Evolutionary conservation across 345 rosid species (phyloP).

Genomic region (Cochlearia excelsa): DNA sequence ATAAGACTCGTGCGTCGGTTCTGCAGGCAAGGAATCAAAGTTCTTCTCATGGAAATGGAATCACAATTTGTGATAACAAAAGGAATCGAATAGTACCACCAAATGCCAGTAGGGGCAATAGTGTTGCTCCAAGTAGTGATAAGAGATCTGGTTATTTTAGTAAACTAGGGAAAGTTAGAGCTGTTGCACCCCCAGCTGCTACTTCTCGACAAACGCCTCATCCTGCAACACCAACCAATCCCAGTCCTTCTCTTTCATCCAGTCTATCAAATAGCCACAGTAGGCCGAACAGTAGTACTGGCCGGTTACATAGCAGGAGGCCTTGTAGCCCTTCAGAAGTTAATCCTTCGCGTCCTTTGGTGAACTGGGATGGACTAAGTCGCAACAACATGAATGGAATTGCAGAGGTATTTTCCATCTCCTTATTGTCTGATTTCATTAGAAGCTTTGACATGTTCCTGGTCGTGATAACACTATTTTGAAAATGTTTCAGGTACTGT

Average conservation of each 20-base stretch:
- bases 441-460: constrained; percentile 19
- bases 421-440: constrained; percentile 23
- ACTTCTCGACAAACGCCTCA: constrained; percentile 43
- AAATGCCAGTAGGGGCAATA: constrained; percentile 44
- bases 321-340: constrained; percentile 54
- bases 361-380: constrained; percentile 51
- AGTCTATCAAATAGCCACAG: constrained; percentile 19
- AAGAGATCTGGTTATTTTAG: constrained; percentile 44
- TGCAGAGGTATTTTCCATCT: constrained; percentile 62
- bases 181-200: constrained; percentile 26
- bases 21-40: constrained; percentile 40
- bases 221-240: constrained; percentile 40
- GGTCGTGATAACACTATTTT: constrained; percentile 2
- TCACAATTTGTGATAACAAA: constrained; percentile 61
- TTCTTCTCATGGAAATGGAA: constrained; percentile 44
- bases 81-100: constrained; percentile 46
- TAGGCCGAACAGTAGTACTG: constrained; percentile 25
- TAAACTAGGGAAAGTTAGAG: constrained; percentile 42
- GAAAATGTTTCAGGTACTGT: constrained; percentile 49
- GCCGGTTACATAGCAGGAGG: constrained; percentile 32
- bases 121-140: constrained; percentile 51
- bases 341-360: constrained; percentile 40
- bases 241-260: constrained; percentile 39
- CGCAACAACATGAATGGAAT: constrained; percentile 68
- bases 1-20: constrained; percentile 44